phyloP scores from a whole-genome alignment of 805 yeast genomes.

The Yamadazyma philogaea region DNA sequence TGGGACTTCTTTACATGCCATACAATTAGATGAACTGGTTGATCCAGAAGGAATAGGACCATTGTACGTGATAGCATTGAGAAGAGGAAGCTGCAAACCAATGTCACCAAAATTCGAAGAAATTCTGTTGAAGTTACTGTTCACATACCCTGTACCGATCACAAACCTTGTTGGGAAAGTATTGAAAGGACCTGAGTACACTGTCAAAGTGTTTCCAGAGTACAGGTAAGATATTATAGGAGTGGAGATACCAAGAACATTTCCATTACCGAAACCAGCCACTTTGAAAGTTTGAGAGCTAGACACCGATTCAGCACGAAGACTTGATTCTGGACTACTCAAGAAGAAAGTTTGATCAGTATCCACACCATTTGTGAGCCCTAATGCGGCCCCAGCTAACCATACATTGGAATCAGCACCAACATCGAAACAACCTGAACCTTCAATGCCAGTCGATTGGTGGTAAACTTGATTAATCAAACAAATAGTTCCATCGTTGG shows the following conservation, averaged over 20 bases:
- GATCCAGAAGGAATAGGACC: slow-evolving; percentile 15
- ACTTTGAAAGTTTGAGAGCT: slow-evolving; percentile 20
- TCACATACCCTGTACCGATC: slow-evolving; percentile 21
- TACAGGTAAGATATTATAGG: slow-evolving; percentile 11
- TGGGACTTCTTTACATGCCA: slow-evolving; percentile 15
- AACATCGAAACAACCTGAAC: slow-evolving; percentile 26
- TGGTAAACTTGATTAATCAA: slow-evolving; percentile 21
- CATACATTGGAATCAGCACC: slow-evolving; percentile 17
- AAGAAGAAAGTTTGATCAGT: slow-evolving; percentile 19
- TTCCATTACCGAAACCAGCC: slow-evolving; percentile 26
- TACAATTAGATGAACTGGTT: slow-evolving; percentile 15
- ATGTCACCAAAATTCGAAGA: slow-evolving; percentile 11
- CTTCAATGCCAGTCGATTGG: slow-evolving; percentile 21
- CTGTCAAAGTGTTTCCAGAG: slow-evolving; percentile 22
- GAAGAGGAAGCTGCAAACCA: slow-evolving; percentile 11
- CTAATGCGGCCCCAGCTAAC: slow-evolving; percentile 10
- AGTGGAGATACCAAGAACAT: slow-evolving; percentile 16
- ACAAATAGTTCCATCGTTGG: slow-evolving; percentile 28
- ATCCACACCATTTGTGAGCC: slow-evolving; percentile 10
- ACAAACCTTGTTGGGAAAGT: slow-evolving; percentile 10
- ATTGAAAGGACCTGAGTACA: slow-evolving; percentile 4
- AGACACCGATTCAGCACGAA: slow-evolving; percentile 16
- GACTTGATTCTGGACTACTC: slow-evolving; percentile 17
- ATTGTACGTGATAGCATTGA: slow-evolving; percentile 13
- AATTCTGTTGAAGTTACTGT: slow-evolving; percentile 6